phyloP scores from a whole-genome alignment of 73 alveolate species.

The Halteria grandinella region DNA sequence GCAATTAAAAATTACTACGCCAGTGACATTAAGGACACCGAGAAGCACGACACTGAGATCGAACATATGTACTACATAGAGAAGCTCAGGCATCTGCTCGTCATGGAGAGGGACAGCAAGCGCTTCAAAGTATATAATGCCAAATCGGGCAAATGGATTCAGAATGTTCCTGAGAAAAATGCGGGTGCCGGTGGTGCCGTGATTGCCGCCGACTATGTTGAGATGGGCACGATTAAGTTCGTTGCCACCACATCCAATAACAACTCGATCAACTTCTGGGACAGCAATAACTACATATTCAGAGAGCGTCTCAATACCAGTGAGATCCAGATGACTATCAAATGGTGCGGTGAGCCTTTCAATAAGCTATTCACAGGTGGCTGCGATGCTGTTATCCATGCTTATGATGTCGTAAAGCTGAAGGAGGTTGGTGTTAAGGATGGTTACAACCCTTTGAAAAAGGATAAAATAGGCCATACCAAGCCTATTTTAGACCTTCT shows the following conservation, averaged over 20 bases:
- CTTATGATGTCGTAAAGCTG: slow-evolving; percentile 83
- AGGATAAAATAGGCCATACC: slow-evolving; percentile 83
- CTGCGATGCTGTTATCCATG: slow-evolving; percentile 93
- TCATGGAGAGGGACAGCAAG: slow-evolving; percentile 94
- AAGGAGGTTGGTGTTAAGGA: slow-evolving; percentile 79
- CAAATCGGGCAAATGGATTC: slow-evolving; percentile 80
- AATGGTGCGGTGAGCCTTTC: slow-evolving; percentile 76
- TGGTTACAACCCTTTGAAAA: slow-evolving; percentile 90
- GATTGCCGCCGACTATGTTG: slow-evolving; percentile 91
- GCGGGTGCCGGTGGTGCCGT: slow-evolving; percentile 87
- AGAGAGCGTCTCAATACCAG: slow-evolving; percentile 83
- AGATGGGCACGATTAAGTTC: slow-evolving; percentile 73
- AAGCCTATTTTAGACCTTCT: slow-evolving; percentile 86
- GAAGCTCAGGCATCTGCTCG: slow-evolving; percentile 89
- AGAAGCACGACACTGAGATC: slow-evolving; percentile 94
- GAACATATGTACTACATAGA: slow-evolving; percentile 91
- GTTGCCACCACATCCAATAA: slow-evolving; percentile 96
- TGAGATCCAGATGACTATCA: slow-evolving; percentile 82
- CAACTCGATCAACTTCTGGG: slow-evolving; percentile 96
- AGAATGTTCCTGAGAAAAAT: slow-evolving; percentile 70
- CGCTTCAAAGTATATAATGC: slow-evolving; percentile 92
- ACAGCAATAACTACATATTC: slow-evolving; percentile 85
- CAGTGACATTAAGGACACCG: slow-evolving; percentile 82
- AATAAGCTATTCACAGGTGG: slow-evolving; percentile 90
- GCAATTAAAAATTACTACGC: slow-evolving; percentile 94